Percentiles rank a stretch among this genome's conserved stretches.
Evolutionary conservation across 1,284 basidiomycete species (phyloP).

Genomic region (Sphagnurus paluster): DNA sequence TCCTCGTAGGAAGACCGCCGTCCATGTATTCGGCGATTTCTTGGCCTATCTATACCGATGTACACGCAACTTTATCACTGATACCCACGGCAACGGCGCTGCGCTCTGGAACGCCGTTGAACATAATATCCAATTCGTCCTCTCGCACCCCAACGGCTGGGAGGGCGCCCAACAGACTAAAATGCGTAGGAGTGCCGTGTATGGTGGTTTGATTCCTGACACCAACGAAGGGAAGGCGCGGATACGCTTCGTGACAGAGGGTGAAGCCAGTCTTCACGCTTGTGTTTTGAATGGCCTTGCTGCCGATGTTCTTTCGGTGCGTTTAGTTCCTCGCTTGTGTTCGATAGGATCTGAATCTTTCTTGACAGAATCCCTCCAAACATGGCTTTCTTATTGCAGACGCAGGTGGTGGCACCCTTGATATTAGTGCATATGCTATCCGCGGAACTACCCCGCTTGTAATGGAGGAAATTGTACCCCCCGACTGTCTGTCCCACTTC

Average conservation of each 20-base stretch:
- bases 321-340: constrained; percentile 20
- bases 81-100: constrained; percentile 70
- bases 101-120: constrained; percentile 67
- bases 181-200: constrained; percentile 69
- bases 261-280: constrained; percentile 77
- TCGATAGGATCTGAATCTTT: constrained; percentile 1
- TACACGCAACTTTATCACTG: constrained; percentile 69
- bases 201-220: constrained; percentile 67
- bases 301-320: constrained; percentile 68
- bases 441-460: constrained; percentile 64
- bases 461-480: constrained; percentile 78
- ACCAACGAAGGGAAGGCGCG: constrained; percentile 67
- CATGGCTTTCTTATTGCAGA: constrained; percentile 77
- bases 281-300: constrained; percentile 75
- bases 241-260: constrained; percentile 77
- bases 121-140: constrained; percentile 65
- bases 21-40: constrained; percentile 78
- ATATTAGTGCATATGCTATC: constrained; percentile 76
- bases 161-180: constrained; percentile 77
- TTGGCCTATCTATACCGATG: constrained; percentile 71
- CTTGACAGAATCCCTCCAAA: constrained; percentile 57
- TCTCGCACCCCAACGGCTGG: constrained; percentile 81
- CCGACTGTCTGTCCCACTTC: constrained; percentile 58
- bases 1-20: constrained; percentile 62
- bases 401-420: constrained; percentile 77